Percentiles rank a stretch among this genome's conserved stretches.
phyloP scores from a whole-genome alignment of 2,329 filamentous ascomycete species.

The Alternaria alternata region DNA sequence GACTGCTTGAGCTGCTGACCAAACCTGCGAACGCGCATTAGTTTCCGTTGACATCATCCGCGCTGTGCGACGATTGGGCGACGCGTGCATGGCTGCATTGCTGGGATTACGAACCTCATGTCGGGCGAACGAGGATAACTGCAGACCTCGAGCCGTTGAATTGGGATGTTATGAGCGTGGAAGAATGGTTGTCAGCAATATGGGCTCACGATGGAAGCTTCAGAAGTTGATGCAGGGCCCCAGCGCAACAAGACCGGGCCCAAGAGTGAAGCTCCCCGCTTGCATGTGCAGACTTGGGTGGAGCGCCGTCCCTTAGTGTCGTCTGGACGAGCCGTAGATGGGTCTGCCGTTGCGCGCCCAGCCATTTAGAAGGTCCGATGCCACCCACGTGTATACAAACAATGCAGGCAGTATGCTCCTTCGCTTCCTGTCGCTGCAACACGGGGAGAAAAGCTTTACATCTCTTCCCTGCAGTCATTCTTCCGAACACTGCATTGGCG shows the following conservation, averaged over 20 bases:
- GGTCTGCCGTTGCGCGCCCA: conserved; percentile 18
- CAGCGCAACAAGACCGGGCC: conserved; percentile 7
- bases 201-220: conserved; percentile 11
- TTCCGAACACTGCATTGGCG: background rate
- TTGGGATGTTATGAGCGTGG: background rate
- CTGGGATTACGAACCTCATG: conserved; percentile 28
- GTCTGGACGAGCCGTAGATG: conserved; percentile 19
- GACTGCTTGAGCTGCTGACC: conserved; percentile 96
- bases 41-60: conserved; percentile 34
- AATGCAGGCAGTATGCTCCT: conserved; percentile 12
- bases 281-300: conserved; percentile 20
- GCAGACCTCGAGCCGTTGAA: conserved; percentile 4
- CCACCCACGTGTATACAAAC: conserved; percentile 27
- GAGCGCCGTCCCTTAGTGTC: conserved; percentile 18
- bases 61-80: conserved; percentile 26
- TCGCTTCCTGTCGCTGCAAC: conserved; percentile 14
- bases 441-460: conserved; percentile 13
- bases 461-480: conserved; percentile 1
- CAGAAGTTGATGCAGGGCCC: conserved; percentile 13
- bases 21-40: conserved; percentile 66
- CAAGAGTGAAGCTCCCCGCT: conserved; percentile 20
- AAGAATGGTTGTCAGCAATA: conserved; percentile 18
- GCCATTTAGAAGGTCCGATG: conserved; percentile 28
- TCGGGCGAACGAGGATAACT: conserved; percentile 24
- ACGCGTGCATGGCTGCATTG: conserved; percentile 11